These are phyloP conservation scores for Floccularia luteovirens DNA, from an alignment of 768 basidiomycete genomes.

Conservation along the genomic window DNA sequence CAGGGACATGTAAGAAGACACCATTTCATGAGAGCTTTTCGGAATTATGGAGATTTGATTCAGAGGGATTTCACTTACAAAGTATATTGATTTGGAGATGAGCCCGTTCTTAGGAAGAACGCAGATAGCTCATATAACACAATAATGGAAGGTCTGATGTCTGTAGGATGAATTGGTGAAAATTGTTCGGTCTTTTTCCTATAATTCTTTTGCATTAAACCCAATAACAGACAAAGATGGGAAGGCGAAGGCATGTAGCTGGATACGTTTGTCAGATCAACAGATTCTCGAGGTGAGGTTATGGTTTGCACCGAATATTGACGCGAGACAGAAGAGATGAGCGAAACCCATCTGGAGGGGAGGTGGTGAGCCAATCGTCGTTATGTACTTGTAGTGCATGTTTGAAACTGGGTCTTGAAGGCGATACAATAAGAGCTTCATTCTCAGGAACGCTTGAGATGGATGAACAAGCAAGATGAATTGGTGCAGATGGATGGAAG, in stretches of 20 bases:
- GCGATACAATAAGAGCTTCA: conserved; percentile 42
- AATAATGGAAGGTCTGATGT: background rate
- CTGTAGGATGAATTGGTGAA: conserved; percentile 15
- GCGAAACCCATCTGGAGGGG: conserved; percentile 29
- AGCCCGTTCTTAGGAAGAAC: too few species aligned
- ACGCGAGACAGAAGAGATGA: conserved; percentile 32
- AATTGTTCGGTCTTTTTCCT: conserved; percentile 11
- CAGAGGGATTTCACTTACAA: too few species aligned
- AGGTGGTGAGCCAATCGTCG: conserved; percentile 46
- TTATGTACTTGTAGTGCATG: conserved; percentile 35
- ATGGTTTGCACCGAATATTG: conserved; percentile 41
- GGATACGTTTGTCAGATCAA: conserved; percentile 9
- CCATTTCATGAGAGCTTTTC: too few species aligned
- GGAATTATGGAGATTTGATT: too few species aligned
- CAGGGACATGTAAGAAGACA: too few species aligned
- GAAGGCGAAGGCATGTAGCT: conserved; percentile 61
- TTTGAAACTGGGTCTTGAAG: conserved; percentile 38
- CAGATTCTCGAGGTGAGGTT: background rate
- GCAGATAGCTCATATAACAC: conserved; percentile 1
- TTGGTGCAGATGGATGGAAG: conserved; percentile 61
- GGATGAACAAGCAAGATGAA: conserved; percentile 57
- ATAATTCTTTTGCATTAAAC: conserved; percentile 32
- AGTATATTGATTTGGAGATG: too few species aligned
- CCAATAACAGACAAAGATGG: conserved; percentile 46
- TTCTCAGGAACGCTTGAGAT: conserved; percentile 20